Evolutionary conservation across 202 grass and related monocot species (phyloP).

Genomic region (Eragrostis tef): DNA sequence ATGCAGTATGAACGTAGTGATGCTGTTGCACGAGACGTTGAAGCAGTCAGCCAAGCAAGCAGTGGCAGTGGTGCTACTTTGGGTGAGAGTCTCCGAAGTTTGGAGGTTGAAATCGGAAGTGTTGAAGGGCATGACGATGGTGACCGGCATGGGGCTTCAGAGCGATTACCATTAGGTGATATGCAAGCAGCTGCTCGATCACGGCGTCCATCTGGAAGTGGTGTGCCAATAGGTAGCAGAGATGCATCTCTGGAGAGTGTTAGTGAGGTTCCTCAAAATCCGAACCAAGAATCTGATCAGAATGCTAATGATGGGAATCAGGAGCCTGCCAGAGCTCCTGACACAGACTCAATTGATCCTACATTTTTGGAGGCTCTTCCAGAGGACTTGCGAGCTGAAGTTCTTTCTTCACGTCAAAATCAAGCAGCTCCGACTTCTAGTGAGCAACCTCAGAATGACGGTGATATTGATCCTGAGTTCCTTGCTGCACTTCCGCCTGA

Average conservation of each 20-base stretch:
- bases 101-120: slow-evolving; percentile 99
- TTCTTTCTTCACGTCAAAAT: slow-evolving; percentile 96
- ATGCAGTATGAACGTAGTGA: slow-evolving; percentile 94
- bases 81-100: slow-evolving; percentile 91
- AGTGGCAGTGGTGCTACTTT: slow-evolving; percentile 97
- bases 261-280: slow-evolving; percentile 74
- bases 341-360: slow-evolving; percentile 81
- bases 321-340: slow-evolving; percentile 56
- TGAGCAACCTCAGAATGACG: slow-evolving; percentile 80
- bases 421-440: slow-evolving; percentile 75
- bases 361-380: slow-evolving; percentile 99
- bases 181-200: slow-evolving; percentile 55
- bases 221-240: slow-evolving; percentile 51
- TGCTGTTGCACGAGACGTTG: slow-evolving; percentile 71
- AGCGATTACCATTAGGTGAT: slow-evolving; percentile 70
- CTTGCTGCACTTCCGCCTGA: slow-evolving; percentile 97
- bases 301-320: slow-evolving; percentile 58
- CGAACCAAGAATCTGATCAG: slow-evolving; percentile 68
- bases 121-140: slow-evolving; percentile 96
- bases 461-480: slow-evolving; percentile 98
- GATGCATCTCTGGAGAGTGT: slow-evolving; percentile 83
- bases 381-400: slow-evolving; percentile 91
- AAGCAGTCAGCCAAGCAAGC: slow-evolving; percentile 95
- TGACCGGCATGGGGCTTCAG: slow-evolving; percentile 72
- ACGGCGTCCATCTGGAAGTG: slow-evolving; percentile 65